Conservation (phyloP, 2,329 filamentous ascomycete species). For the Arthroderma sp. region DNA sequence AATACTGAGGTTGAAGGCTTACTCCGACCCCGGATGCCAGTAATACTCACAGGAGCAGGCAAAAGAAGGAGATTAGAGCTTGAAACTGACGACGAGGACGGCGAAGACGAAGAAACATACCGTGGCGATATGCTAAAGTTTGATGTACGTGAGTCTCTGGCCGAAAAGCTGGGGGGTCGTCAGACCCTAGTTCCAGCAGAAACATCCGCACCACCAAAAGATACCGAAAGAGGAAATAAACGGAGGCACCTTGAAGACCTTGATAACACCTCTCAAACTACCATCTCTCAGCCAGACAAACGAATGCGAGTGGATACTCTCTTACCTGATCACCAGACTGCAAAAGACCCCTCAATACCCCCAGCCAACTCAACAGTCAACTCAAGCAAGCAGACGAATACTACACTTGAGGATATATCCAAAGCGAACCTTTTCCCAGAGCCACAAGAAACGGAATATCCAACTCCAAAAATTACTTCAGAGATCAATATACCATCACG, state of each 20-base stretch:
- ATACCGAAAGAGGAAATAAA: not conserved
- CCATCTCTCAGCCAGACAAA: not conserved
- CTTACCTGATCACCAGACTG: not conserved
- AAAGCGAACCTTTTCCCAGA: not conserved
- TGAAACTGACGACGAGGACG: slow-evolving; percentile 19
- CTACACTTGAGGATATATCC: not conserved
- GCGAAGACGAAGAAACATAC: slow-evolving; percentile 8
- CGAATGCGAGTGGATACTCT: not conserved
- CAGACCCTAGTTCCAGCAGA: slow-evolving; percentile 17
- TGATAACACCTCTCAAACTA: not conserved
- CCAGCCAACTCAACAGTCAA: not conserved
- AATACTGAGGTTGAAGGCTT: slow-evolving; percentile 61
- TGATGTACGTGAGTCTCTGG: not conserved
- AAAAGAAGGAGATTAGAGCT: slow-evolving; percentile 20
- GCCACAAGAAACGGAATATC: not conserved
- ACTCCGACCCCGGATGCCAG: slow-evolving; percentile 42
- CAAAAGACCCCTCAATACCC: not conserved
- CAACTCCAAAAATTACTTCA: not conserved
- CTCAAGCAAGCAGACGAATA: not conserved
- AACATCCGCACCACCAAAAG: not conserved
- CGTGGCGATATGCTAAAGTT: not conserved
- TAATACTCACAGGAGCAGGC: slow-evolving; percentile 23
- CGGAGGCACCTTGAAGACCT: not conserved
- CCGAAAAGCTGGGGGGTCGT: slow-evolving; percentile 12
- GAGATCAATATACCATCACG: not conserved